Evolutionary conservation across 441 rosid species (phyloP).

Genomic region (Francoa sonchifolia): DNA sequence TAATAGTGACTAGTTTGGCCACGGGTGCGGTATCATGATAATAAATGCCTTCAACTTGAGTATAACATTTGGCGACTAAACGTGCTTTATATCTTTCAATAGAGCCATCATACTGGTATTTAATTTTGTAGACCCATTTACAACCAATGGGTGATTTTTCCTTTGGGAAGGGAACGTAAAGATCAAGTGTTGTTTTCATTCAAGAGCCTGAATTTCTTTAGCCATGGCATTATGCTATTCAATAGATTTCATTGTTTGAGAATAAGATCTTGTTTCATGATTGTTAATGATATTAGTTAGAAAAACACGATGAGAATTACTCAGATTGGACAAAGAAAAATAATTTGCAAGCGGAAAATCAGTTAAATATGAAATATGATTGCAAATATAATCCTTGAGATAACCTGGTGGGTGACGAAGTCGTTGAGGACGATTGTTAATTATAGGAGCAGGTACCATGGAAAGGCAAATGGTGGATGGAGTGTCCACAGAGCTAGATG

Average conservation of each 20-base stretch:
- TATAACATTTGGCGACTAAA: background rate
- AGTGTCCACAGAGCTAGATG: background rate
- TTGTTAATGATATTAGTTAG: background rate
- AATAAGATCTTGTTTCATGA: background rate
- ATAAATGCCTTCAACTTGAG: background rate
- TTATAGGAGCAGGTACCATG: background rate
- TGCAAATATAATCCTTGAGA: background rate
- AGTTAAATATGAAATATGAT: background rate
- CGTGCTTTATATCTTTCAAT: background rate
- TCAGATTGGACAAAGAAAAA: background rate
- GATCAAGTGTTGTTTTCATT: background rate
- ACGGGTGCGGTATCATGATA: background rate
- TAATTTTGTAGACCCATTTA: background rate
- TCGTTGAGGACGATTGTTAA: background rate
- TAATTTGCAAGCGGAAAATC: background rate
- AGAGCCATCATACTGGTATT: background rate
- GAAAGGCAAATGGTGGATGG: background rate
- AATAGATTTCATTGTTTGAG: background rate
- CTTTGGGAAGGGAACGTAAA: background rate
- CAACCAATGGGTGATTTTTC: conserved; percentile 1
- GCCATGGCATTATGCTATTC: background rate
- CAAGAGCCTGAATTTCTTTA: background rate
- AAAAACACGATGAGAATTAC: background rate
- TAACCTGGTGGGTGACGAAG: background rate
- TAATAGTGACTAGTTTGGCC: background rate